A percentile compares a stretch with the other conserved stretches of the same genome.
These are phyloP conservation scores for Byssochlamys sp. DNA, from an alignment of 2,329 filamentous ascomycete genomes.

Conservation along the genomic window DNA sequence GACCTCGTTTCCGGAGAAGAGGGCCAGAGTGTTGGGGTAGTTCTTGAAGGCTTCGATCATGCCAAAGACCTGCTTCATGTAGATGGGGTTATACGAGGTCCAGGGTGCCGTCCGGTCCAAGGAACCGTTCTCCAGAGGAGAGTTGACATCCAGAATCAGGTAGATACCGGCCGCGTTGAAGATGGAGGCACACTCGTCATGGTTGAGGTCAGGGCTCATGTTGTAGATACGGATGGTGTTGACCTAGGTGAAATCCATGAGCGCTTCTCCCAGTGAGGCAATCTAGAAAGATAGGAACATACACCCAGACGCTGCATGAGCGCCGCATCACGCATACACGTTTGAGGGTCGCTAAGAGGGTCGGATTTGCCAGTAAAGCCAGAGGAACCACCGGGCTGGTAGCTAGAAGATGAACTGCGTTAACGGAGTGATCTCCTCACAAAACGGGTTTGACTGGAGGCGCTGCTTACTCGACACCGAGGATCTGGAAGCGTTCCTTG, in stretches of 20 bases:
- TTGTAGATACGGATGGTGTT: conserved; percentile 60
- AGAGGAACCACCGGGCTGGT: conserved; percentile 53
- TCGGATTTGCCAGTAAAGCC: conserved; percentile 48
- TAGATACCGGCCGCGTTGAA: conserved; percentile 60
- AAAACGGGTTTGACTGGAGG: conserved; percentile 1
- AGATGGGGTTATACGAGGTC: conserved; percentile 46
- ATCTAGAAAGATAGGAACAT: conserved; percentile 14
- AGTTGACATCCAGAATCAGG: conserved; percentile 58
- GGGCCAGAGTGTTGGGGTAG: conserved; percentile 56
- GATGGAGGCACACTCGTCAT: conserved; percentile 53
- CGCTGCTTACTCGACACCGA: conserved; percentile 49
- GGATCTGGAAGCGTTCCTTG: conserved; percentile 51
- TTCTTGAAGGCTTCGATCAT: conserved; percentile 58
- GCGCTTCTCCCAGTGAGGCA: background rate
- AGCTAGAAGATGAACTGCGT: conserved; percentile 29
- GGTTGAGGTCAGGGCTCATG: conserved; percentile 49
- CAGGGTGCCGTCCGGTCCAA: conserved; percentile 48
- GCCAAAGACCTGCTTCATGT: conserved; percentile 51
- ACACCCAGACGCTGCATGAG: conserved; percentile 54
- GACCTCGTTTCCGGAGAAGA: conserved; percentile 60
- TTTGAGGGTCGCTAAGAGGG: conserved; percentile 47
- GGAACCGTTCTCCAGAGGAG: conserved; percentile 46
- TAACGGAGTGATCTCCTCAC: conserved; percentile 7
- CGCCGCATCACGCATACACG: conserved; percentile 54
- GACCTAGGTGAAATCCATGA: conserved; percentile 25